Evolutionary conservation across 2,329 filamentous ascomycete species (phyloP).

Genomic region (Penicillium glabrum): DNA sequence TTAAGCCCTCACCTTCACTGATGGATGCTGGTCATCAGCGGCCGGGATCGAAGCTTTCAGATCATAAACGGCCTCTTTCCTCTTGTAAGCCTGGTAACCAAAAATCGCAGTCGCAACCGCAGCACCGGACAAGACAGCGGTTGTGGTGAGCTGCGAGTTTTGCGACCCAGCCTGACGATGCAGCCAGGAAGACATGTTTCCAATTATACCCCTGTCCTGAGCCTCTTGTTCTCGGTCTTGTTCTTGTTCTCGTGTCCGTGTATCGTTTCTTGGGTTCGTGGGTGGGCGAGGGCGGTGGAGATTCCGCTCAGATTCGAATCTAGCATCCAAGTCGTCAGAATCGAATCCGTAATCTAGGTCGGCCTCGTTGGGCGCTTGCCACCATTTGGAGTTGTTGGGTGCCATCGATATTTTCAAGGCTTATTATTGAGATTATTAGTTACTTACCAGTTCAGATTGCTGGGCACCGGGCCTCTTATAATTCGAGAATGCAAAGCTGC

Average conservation of each 20-base stretch:
- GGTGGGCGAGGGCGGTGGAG: conserved; percentile 1
- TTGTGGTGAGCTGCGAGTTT: conserved; percentile 43
- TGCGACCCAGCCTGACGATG: conserved; percentile 44
- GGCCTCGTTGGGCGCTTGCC: conserved; percentile 18
- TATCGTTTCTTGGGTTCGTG: conserved; percentile 6
- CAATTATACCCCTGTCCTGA: conserved; percentile 12
- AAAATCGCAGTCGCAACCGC: conserved; percentile 54
- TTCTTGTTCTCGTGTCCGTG: conserved; percentile 1
- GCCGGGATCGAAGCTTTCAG: conserved; percentile 63
- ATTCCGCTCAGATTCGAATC: conserved; percentile 19
- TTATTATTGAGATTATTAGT: not conserved
- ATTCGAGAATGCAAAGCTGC: conserved; percentile 2
- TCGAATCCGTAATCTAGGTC: conserved; percentile 28
- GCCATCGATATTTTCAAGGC: conserved; percentile 10
- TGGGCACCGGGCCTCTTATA: conserved; percentile 4
- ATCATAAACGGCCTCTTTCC: conserved; percentile 56
- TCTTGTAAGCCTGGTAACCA: conserved; percentile 56
- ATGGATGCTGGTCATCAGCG: conserved; percentile 51
- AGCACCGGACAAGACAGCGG: conserved; percentile 44
- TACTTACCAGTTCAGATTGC: not conserved
- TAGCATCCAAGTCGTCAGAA: conserved; percentile 25
- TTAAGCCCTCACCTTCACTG: conserved; percentile 46
- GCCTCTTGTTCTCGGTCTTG: not conserved
- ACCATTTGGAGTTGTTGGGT: conserved; percentile 14
- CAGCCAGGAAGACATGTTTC: conserved; percentile 46